Evolutionary conservation across 192 early-diverging fungal genomes (phyloP).

Genomic region (Coemansia sp.): DNA sequence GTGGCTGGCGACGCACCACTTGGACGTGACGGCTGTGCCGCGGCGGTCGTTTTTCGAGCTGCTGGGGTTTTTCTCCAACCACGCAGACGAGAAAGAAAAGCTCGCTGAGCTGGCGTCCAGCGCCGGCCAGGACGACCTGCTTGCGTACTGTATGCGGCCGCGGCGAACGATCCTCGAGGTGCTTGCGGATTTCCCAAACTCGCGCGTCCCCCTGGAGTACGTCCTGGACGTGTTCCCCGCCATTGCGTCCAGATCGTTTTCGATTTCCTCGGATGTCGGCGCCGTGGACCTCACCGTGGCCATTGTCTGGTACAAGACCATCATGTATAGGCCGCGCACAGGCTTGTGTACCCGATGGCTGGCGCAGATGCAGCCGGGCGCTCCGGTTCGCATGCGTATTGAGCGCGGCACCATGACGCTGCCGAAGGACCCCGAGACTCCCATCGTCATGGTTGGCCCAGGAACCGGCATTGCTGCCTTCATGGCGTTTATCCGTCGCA

Average conservation of each 20-base stretch:
- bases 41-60: constrained; percentile 89
- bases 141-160: constrained; percentile 78
- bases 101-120: constrained; percentile 75
- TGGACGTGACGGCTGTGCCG: constrained; percentile 86
- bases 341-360: constrained; percentile 88
- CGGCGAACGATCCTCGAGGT: constrained; percentile 80
- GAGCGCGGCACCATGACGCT: constrained; percentile 65
- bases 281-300: constrained; percentile 75
- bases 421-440: constrained; percentile 55
- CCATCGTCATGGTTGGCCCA: constrained; percentile 78
- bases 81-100: constrained; percentile 69
- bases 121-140: constrained; percentile 85
- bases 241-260: constrained; percentile 78
- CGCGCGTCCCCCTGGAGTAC: constrained; percentile 70
- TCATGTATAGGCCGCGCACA: constrained; percentile 63
- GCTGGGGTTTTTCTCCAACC: constrained; percentile 71
- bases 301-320: constrained; percentile 83
- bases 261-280: constrained; percentile 68
- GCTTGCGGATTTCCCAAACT: constrained; percentile 77
- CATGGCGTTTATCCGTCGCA: constrained; percentile 68
- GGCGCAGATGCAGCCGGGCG: constrained; percentile 21
- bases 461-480: constrained; percentile 94
- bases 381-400: constrained; percentile 51
- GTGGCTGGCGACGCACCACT: constrained; percentile 65
- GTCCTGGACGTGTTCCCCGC: constrained; percentile 81